phyloP scores from a whole-genome alignment of 1,284 basidiomycete genomes.

The Puccinia coronata region DNA sequence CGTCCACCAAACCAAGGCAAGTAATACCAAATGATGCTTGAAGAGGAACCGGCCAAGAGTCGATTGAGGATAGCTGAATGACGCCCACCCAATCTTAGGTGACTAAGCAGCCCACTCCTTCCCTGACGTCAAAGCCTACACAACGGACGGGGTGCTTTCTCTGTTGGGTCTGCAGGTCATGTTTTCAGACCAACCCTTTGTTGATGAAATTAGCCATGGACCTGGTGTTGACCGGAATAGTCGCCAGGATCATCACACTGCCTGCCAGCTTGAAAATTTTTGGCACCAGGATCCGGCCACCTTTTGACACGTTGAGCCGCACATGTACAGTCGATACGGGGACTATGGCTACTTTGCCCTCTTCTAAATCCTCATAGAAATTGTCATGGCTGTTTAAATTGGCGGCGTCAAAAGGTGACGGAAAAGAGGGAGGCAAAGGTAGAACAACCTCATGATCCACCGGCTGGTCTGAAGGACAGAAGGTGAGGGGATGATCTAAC shows the following conservation, averaged over 20 bases:
- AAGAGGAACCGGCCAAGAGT: neutral
- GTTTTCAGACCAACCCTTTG: neutral
- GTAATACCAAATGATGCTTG: neutral
- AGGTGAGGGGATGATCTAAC: too few species aligned
- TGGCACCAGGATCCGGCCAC: neutral
- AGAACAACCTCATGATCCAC: too few species aligned
- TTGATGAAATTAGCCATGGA: conserved; percentile 5
- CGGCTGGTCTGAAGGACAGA: too few species aligned
- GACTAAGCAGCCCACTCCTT: neutral
- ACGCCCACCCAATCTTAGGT: too few species aligned
- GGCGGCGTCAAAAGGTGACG: too few species aligned
- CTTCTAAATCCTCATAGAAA: neutral
- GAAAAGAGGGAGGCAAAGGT: too few species aligned
- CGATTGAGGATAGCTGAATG: too few species aligned
- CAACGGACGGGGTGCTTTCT: neutral
- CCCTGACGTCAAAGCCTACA: neutral
- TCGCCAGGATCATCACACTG: neutral
- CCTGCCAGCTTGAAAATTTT: neutral
- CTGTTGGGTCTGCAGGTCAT: neutral
- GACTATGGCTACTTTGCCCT: neutral
- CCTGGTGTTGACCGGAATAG: neutral
- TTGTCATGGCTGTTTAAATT: neutral
- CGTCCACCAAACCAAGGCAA: conserved; percentile 10
- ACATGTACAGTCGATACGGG: conserved; percentile 8
- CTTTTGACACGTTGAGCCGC: neutral